Conservation (phyloP, 2,329 filamentous ascomycete genomes). For the Phialophora tarda region DNA sequence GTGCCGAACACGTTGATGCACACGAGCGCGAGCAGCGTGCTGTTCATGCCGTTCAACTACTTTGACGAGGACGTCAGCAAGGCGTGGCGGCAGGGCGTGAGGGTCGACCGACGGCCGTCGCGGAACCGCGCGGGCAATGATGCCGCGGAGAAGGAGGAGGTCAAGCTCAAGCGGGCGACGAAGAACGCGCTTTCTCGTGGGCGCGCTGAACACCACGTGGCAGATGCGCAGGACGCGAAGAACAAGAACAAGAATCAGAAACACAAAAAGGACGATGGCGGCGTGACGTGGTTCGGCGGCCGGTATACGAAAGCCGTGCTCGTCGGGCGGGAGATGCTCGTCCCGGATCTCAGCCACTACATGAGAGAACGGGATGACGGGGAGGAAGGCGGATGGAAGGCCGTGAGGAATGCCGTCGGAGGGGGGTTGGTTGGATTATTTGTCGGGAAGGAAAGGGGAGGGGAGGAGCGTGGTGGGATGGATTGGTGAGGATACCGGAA, state of each 20-base stretch:
- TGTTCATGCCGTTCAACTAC: constrained; percentile 37
- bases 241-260: neutral
- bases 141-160: constrained; percentile 20
- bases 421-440: constrained; percentile 31
- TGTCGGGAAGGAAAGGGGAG: constrained; percentile 23
- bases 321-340: constrained; percentile 24
- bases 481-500: neutral
- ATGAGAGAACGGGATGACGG: constrained; percentile 27
- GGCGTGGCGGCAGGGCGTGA: constrained; percentile 23
- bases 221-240: neutral
- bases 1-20: constrained; percentile 45
- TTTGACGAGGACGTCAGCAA: constrained; percentile 30
- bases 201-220: neutral
- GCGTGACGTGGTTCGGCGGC: constrained; percentile 26
- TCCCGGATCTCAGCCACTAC: constrained; percentile 31
- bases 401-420: constrained; percentile 27
- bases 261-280: constrained; percentile 10
- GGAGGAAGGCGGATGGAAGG: constrained; percentile 20
- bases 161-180: constrained; percentile 4
- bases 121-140: no score
- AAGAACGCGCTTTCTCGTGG: neutral
- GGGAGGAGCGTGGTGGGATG: neutral
- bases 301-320: constrained; percentile 21
- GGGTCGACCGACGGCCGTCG: constrained; percentile 23
- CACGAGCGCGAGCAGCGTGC: constrained; percentile 31